Conservation (phyloP, 2,329 filamentous ascomycete genomes). For the Alternaria sp. region DNA sequence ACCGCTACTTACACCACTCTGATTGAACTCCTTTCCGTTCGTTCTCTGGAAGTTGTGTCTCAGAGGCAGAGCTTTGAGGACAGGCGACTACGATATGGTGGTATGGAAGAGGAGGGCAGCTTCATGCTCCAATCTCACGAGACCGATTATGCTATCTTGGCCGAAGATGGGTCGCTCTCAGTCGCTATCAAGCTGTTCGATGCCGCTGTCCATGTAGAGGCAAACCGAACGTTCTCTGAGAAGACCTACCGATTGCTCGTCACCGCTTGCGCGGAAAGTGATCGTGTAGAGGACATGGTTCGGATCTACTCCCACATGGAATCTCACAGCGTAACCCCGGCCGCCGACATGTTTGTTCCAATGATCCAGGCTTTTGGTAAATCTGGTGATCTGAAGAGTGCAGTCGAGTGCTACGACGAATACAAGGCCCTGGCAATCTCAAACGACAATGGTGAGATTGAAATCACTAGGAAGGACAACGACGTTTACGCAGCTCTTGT, state of each 20-base stretch:
- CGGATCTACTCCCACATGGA: conserved; percentile 94
- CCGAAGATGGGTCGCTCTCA: conserved; percentile 85
- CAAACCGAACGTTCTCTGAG: conserved; percentile 73
- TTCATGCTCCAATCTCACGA: conserved; percentile 92
- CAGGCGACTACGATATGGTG: conserved; percentile 84
- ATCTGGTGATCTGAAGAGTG: conserved; percentile 82
- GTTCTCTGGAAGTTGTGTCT: conserved; percentile 79
- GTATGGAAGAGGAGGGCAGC: conserved; percentile 81
- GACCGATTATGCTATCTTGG: conserved; percentile 83
- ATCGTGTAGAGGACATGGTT: conserved; percentile 87
- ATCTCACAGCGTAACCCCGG: conserved; percentile 74
- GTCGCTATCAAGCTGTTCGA: conserved; percentile 88
- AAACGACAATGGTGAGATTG: conserved; percentile 76
- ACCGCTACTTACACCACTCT: conserved; percentile 88
- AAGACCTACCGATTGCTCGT: conserved; percentile 88
- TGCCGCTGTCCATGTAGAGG: conserved; percentile 71
- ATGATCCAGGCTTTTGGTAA: conserved; percentile 96
- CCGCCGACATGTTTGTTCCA: conserved; percentile 82
- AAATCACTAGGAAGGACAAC: conserved; percentile 77
- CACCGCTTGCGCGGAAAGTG: conserved; percentile 83
- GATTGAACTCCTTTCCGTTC: conserved; percentile 80
- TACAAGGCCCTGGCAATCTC: conserved; percentile 90
- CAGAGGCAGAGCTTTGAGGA: conserved; percentile 79
- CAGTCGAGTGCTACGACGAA: conserved; percentile 94
- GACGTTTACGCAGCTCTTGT: conserved; percentile 92